Base-by-base conservation (phyloP, 2,329 filamentous ascomycete species). In the Ceratocystis harringtonii region DNA sequence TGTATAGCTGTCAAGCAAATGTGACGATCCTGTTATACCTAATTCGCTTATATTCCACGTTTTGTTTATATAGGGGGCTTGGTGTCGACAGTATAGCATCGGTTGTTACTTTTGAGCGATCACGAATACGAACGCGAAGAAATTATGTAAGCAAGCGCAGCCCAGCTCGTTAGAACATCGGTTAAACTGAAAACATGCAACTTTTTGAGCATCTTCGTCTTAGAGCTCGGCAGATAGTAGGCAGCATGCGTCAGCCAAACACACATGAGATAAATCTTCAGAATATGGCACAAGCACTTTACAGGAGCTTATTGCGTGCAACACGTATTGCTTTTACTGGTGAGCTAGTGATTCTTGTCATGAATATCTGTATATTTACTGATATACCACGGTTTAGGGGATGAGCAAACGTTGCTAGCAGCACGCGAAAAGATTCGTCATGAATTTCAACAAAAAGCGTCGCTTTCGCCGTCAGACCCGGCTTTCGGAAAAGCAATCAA, bases 291-390 rank as follows among this genome's bases (percentile, higher is more conserved):
- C 77, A 90, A 65, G 79, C 82, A 72, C 90, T 90, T 45, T 97
- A 96, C 77, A 81, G 91, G 72, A 81, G 87, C 70, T 78, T 97
- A 52, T 80, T 95, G 70, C 90, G 92, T 68, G 88, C 92, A 25
- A 85, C 89, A 43, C 81, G 85, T 69, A 79, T 95, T 69, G 91
- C 92, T 68, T 99, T 99, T 73, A 79, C 87, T 78, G 89, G 91
- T 92, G 78, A 41, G 32, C 43, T 36, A 58, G 64, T 30, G n/a
- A 25, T 50, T 45, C 22, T 43, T 44, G 1, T 10, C 50, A 52
- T 30, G 36, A 15, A 44, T 41, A 19, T 66, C 28, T 50, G 19
- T 58, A 44, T 55, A 64, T 17, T 45, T 50, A 65, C 63, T 61
- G 30, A 61, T 58, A 32, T 36, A 28, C 10, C 0, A 15, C 4